Evolutionary conservation across 495 filamentous ascomycete species (phyloP).

Genomic region (Lasiosphaeria ovina): DNA sequence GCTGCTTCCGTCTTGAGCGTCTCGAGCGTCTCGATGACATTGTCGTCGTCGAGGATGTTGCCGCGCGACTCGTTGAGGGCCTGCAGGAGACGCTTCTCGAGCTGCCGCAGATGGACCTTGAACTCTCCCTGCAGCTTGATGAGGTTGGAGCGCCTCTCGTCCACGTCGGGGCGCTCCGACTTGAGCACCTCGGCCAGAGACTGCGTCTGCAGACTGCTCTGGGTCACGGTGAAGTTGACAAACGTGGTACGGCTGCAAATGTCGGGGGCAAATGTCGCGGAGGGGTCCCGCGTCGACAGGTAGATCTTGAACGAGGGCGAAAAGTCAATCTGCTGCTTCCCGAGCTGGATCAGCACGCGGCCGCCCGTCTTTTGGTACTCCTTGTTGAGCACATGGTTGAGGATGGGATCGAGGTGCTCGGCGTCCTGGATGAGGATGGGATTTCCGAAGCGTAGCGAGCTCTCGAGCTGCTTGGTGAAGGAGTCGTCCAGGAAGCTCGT

Average conservation of each 20-base stretch:
- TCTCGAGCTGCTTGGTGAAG: conserved; percentile 96
- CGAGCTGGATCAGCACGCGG: conserved; percentile 95
- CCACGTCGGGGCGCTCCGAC: conserved; percentile 96
- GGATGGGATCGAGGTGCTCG: conserved; percentile 91
- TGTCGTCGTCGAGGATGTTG: conserved; percentile 97
- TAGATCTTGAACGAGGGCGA: conserved; percentile 96
- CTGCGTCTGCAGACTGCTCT: conserved; percentile 97
- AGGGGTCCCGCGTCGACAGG: conserved; percentile 92
- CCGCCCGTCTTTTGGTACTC: conserved; percentile 99
- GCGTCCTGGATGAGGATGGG: conserved; percentile 98
- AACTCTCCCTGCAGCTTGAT: conserved; percentile 99
- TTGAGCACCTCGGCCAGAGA: conserved; percentile 96
- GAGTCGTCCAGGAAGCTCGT: conserved; percentile 98
- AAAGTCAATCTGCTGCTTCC: conserved; percentile 99
- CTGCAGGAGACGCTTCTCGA: conserved; percentile 93
- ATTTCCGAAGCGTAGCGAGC: conserved; percentile 94
- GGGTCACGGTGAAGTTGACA: conserved; percentile 98
- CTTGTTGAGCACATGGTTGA: conserved; percentile 99
- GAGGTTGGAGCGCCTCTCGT: conserved; percentile 90
- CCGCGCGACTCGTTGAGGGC: conserved; percentile 95
- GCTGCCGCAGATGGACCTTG: conserved; percentile 89
- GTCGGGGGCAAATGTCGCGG: conserved; percentile 94
- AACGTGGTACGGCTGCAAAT: conserved; percentile 97
- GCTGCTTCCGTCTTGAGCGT: conserved; percentile 96
- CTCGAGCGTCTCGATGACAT: conserved; percentile 96